Evolutionary conservation across 345 rosid genomes (phyloP).

Genomic region (Stellera chamaejasme): DNA sequence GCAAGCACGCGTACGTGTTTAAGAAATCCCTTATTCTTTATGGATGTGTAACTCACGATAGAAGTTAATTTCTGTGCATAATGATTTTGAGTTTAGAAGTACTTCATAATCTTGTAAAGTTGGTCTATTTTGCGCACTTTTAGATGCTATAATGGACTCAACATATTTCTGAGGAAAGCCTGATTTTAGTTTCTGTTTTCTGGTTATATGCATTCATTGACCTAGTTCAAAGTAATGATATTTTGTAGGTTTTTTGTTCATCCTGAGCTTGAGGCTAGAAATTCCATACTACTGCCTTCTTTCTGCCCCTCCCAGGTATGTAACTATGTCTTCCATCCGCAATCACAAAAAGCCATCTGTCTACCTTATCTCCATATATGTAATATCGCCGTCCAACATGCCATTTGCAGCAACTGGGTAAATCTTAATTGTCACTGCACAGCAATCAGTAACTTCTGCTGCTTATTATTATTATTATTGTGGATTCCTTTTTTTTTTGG

Average conservation of each 20-base stretch:
- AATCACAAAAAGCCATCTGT: no score
- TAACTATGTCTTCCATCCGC: conserved; percentile 1
- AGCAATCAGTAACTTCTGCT: not conserved
- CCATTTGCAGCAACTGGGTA: no score
- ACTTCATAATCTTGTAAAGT: no score
- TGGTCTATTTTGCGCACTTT: no score
- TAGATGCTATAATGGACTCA: no score
- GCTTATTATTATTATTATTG: not conserved
- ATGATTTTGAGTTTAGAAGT: no score
- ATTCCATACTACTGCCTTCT: conserved; percentile 65
- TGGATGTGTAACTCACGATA: not conserved
- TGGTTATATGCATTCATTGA: no score
- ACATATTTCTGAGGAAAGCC: not conserved
- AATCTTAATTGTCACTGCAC: not conserved
- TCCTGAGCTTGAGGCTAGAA: conserved; percentile 88
- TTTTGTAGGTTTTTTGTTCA: conserved; percentile 59
- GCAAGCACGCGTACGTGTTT: conserved; percentile 56
- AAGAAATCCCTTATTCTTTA: not conserved
- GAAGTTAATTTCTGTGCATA: no score
- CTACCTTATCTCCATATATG: no score
- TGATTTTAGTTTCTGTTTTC: no score
- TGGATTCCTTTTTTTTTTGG: not conserved
- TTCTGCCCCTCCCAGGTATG: conserved; percentile 82
- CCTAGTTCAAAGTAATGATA: not conserved
- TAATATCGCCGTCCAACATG: no score